Evolutionary conservation across 176 grass and related monocot species (phyloP).

Genomic region (Cenchrus americanus): DNA sequence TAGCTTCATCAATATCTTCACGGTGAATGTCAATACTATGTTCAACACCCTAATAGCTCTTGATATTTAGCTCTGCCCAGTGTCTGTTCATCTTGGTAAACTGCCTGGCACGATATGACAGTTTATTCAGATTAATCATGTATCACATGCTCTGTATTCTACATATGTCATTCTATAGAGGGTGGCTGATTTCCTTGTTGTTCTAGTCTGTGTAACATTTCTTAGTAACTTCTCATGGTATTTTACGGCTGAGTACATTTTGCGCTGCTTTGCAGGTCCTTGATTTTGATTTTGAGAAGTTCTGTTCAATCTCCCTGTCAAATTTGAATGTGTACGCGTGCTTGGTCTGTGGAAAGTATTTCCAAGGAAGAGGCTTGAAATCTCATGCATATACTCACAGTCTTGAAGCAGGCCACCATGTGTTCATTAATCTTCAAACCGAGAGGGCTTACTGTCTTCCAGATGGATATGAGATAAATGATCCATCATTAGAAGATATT

Average conservation of each 20-base stretch:
- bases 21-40: not conserved
- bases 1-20: not conserved
- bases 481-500: slow-evolving; percentile 89
- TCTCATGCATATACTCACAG: slow-evolving; percentile 98
- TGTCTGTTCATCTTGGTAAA: not conserved
- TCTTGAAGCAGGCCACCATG: slow-evolving; percentile 94
- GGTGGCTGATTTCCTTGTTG: not conserved
- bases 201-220: not conserved
- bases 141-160: not conserved
- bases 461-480: slow-evolving; percentile 97
- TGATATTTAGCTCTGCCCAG: not conserved
- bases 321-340: slow-evolving; percentile 98
- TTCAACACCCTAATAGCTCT: not conserved
- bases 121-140: not conserved
- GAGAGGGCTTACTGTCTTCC: slow-evolving; percentile 98
- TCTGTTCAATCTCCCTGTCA: slow-evolving; percentile 96
- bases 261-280: slow-evolving; percentile 65
- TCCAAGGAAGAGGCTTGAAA: slow-evolving; percentile 98
- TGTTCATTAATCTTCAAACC: slow-evolving; percentile 95
- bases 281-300: slow-evolving; percentile 99
- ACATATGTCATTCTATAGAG: not conserved
- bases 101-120: not conserved
- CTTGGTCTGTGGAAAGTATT: slow-evolving; percentile 98
- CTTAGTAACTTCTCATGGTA: not conserved
- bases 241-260: not conserved